phyloP scores from a whole-genome alignment of 805 yeast genomes.

The Metschnikowia corniflorae region DNA sequence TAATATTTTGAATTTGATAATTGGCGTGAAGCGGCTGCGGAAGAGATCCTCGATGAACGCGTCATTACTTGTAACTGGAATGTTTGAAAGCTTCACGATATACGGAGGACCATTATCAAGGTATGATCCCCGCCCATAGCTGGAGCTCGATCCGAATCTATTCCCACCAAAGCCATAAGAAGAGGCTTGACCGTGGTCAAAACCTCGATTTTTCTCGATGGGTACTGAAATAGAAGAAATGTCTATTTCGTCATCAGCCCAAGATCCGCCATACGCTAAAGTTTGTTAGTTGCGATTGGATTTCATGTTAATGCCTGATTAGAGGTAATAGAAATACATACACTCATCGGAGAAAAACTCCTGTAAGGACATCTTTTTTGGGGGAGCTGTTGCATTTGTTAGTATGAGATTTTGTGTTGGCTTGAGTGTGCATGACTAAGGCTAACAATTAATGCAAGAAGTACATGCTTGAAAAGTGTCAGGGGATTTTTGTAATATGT shows the following conservation, averaged over 20 bases:
- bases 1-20: constrained; percentile 57
- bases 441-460: no score
- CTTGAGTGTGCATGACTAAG: no score
- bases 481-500: no score
- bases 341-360: constrained; percentile 45
- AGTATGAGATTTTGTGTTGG: no score
- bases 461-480: no score
- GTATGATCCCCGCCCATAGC: constrained; percentile 9
- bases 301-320: no score
- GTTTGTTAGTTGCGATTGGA: not conserved
- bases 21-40: constrained; percentile 56
- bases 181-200: constrained; percentile 8
- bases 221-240: constrained; percentile 45
- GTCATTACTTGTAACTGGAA: constrained; percentile 54
- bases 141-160: constrained; percentile 8
- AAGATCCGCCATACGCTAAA: constrained; percentile 43
- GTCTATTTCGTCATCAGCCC: constrained; percentile 47
- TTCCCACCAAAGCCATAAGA: constrained; percentile 6
- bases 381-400: constrained; percentile 32
- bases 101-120: constrained; percentile 50
- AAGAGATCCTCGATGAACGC: constrained; percentile 56
- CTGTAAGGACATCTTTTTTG: constrained; percentile 45
- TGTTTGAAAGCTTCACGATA: constrained; percentile 57
- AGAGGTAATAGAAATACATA: constrained; percentile 35
- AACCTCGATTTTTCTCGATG: constrained; percentile 35